Evolutionary conservation across 2,329 filamentous ascomycete species (phyloP).

Genomic region (Aspergillus sp.): DNA sequence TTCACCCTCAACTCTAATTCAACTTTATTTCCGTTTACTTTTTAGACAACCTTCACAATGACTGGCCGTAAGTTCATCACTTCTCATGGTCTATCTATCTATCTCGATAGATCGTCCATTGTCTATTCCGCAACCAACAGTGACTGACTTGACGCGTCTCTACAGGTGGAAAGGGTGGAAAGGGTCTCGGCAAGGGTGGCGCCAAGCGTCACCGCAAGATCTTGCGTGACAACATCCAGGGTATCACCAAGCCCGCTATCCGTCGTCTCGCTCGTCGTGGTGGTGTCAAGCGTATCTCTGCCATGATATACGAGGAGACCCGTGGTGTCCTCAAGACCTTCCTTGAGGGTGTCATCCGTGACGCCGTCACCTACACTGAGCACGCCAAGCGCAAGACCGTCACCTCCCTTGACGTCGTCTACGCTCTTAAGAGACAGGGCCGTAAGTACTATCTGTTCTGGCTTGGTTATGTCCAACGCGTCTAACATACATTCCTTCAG

Average conservation of each 20-base stretch:
- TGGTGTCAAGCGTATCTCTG: slow-evolving; percentile 99
- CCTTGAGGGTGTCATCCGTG: slow-evolving; percentile 78
- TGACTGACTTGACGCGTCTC: slow-evolving; percentile 49
- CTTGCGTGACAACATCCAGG: slow-evolving; percentile 99
- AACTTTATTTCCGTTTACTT: slow-evolving; percentile 22
- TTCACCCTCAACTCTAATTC: slow-evolving; percentile 31
- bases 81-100: background rate
- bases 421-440: slow-evolving; percentile 65
- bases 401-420: slow-evolving; percentile 63
- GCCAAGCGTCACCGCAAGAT: slow-evolving; percentile 99
- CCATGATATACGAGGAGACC: slow-evolving; percentile 87
- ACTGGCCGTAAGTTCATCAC: slow-evolving; percentile 57
- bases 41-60: slow-evolving; percentile 51
- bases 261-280: slow-evolving; percentile 98
- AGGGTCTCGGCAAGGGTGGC: slow-evolving; percentile 96
- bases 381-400: slow-evolving; percentile 71
- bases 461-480: background rate
- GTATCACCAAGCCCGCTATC: slow-evolving; percentile 98
- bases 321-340: slow-evolving; percentile 81
- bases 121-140: slow-evolving; percentile 14
- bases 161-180: slow-evolving; percentile 89
- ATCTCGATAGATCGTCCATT: background rate
- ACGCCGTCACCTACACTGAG: slow-evolving; percentile 79
- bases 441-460: slow-evolving; percentile 39
- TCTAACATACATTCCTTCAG: slow-evolving; percentile 29